Evolutionary conservation across 306 rosid genomes (phyloP), one percentile per base, ranked within the genome.

Genomic region (Cucurbita maxima): DNA sequence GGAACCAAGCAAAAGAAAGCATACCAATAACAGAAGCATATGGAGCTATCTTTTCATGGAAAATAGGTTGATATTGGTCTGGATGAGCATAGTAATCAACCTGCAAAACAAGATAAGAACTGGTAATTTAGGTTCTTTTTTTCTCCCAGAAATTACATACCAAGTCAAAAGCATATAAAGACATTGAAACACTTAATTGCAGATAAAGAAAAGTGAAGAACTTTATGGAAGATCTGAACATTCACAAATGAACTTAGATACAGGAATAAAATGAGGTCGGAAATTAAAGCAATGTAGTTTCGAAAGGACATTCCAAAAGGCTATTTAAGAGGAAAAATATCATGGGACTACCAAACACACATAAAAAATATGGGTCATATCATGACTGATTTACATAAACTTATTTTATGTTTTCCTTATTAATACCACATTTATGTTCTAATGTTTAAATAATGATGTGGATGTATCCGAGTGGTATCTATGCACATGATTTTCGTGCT

Each of bases 11-110:
- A 58, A 73, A 78, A 76, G 69, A 75, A 15, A 61, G 76, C 86
- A 74, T 80, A 94, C 98, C 97, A 43, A 94, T 89, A 51, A 85
- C 95, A 54, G 96, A 94, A 61, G 97, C 80, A 72, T 86, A 90
- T 15, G 95, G 95, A 34, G 97, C 96, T 60, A 94, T 79, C 72
- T 78, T 87, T 79, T 90, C 88, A 61, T 90, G 92, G 82, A 94
- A 94, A 78, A 89, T 74, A 30, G 97, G 88, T 50, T 80, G 84
- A 88, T 94, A 94, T 76, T 94, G 91, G 58, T 90, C 97, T 19
- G 97, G 96, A 80, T 90, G 97, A 36, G 91, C 88, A 83, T 89
- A 94, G 83, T 90, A 94, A 82, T 94, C 96, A 71, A 82, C 89
- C 98, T 94, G 91, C 72, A 84, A 75, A 51, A 61, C 64, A 73